These are phyloP conservation scores for Fusarium sp. DNA, from an alignment of 2,329 filamentous ascomycete genomes.

Conservation along the genomic window DNA sequence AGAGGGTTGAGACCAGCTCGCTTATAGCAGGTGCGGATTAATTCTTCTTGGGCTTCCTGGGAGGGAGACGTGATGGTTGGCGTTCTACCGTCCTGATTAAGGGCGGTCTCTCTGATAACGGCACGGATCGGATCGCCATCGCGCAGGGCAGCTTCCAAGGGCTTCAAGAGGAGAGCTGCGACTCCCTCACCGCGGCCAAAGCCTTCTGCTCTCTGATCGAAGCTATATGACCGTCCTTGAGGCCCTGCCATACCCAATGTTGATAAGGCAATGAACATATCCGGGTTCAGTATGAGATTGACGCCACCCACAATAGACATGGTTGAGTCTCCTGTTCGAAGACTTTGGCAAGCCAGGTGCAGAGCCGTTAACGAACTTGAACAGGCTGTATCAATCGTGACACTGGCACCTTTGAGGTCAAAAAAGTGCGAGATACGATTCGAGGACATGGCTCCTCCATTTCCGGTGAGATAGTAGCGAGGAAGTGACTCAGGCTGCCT, in stretches of 20 bases:
- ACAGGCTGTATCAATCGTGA: conserved; percentile 30
- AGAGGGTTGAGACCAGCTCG: conserved; percentile 1
- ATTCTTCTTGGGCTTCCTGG: neutral
- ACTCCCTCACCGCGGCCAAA: conserved; percentile 25
- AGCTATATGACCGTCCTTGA: conserved; percentile 6
- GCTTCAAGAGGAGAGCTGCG: neutral
- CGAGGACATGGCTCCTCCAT: conserved; percentile 19
- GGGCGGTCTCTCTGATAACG: conserved; percentile 2
- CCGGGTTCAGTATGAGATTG: conserved; percentile 16
- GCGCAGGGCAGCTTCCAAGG: neutral
- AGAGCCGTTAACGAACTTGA: conserved; percentile 17
- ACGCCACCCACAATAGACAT: conserved; percentile 11
- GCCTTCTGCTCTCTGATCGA: conserved; percentile 15
- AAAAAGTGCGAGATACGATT: conserved; percentile 24
- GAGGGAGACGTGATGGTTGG: neutral
- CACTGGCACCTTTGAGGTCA: conserved; percentile 11
- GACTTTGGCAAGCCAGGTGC: conserved; percentile 11
- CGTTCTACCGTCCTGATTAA: conserved; percentile 8
- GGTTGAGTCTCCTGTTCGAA: conserved; percentile 13
- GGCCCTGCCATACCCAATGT: neutral
- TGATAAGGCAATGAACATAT: neutral
- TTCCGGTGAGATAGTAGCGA: conserved; percentile 4
- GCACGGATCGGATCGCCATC: conserved; percentile 11
- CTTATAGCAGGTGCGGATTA: conserved; percentile 1
- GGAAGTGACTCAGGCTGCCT: conserved; percentile 2